Evolutionary conservation across 1,284 basidiomycete genomes (phyloP), one percentile per base, ranked within the genome.

Genomic region (Leucoagaricus sp.): DNA sequence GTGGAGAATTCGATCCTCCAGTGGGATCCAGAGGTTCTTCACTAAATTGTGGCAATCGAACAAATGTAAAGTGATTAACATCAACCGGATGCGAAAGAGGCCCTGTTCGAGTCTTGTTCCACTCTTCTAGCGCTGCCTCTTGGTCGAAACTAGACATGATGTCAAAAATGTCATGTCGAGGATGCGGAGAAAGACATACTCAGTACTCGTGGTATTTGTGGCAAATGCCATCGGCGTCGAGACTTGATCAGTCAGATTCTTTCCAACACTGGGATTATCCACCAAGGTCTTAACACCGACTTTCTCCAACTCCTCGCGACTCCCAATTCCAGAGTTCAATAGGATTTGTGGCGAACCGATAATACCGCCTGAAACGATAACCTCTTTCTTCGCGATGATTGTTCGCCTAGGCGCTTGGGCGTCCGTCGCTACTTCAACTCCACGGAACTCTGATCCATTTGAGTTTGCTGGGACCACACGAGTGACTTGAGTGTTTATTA

Each of bases 401-500:
- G 12, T 40, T 38, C 28, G 49, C 17, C 47, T 49, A 54, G 29
- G 34, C 50, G 13, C 48, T 26, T 53, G 47, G 31, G 13, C 53
- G 49, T 57, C 53, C 4, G 21, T 33, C 9, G 49, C 53, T 46
- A 55, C 45, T 19, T 55, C 29, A 9, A 60, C 31, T 23, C 51
- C 31, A n/a, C 48, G 56, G 33, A 60, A 52, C 26, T 34, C 33
- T 10, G 25, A 49, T 10, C 17, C 17, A 26, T 46, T 41, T 17
- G n/a, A n/a, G n/a, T 36, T 57, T 56, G 54, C 34, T 2, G 58
- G 60, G 10, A 66, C 28, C 2, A 68, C 56, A 9, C 66, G 62
- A 10, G 63, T 62, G 9, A 65, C 67, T 23, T 65, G 63, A 2
- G 71, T 71, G n/a, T 69, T 60, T 21, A 76, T 61, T 4, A 75